Base-by-base conservation (phyloP, 495 filamentous ascomycete genomes). In the Aspergillus carlsbadensis region DNA sequence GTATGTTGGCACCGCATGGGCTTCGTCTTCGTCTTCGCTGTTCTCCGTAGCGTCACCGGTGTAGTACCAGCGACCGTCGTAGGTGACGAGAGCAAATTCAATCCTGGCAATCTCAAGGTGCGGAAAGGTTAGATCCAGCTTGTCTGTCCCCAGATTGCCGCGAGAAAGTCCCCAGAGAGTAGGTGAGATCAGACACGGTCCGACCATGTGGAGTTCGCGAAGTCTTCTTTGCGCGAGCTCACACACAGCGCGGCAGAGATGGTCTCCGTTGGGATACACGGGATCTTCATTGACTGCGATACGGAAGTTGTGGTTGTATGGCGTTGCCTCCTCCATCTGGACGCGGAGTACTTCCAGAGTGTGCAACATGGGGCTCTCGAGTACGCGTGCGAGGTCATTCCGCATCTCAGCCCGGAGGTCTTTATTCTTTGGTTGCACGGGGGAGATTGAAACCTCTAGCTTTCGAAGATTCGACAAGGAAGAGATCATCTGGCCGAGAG, bases 31-130 rank as follows among this genome's bases (percentile, higher is more conserved):
- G 17, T 4, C 4, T 6, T 6, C 5, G 2, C 3, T 5, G 41
- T 5, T 4, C 11, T 44, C 17, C 13, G 3, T 37, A 14, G 35
- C 18, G 44, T 44, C 41, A 7, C 56, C 56, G 13, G 40, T 54
- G 34, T 59, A 59, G 15, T 48, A 54, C 50, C 56, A 59, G 13
- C 56, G 21, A 8, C 56, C 56, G 26, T 59, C 56, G 14, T 59
- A 59, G 10, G 56, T 49, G 21, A 42, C n/a, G 0, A 43, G n/a
- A 0, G 56, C 13, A 20, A 34, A 45, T 18, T 48, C 10, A 35
- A 59, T 42, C 3, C 35, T 24, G 1, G 54, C 5, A 0, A 17
- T 34, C 10, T 35, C 1, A 5, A 59, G 34, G n/a, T 49, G n/a
- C 2, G 56, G 50, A 24, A 59, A 59, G 1, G 42, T 6, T 0